Percentiles rank a stretch among this genome's conserved stretches.
These are phyloP conservation scores for Cladosporium oxysporum DNA, from an alignment of 2,329 filamentous ascomycete species.

Conservation along the genomic window DNA sequence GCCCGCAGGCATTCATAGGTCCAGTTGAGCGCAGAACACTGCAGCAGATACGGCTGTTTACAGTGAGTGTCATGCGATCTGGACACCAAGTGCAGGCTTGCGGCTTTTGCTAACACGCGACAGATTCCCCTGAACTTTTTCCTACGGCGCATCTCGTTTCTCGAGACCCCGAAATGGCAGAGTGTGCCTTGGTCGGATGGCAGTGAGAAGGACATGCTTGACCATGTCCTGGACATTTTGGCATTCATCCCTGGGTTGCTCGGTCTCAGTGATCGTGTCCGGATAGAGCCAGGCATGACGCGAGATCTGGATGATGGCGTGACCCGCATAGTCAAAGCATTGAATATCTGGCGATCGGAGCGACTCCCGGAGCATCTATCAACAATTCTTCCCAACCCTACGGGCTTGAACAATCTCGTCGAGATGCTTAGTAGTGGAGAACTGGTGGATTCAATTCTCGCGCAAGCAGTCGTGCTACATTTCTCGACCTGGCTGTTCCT, in stretches of 20 bases:
- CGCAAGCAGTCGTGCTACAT: constrained; percentile 4
- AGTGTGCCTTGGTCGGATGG: background rate
- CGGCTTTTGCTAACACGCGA: background rate
- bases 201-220: background rate
- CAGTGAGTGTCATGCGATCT: background rate
- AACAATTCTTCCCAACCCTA: background rate
- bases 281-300: background rate
- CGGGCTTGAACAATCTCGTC: background rate
- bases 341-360: background rate
- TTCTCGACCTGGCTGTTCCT: constrained; percentile 10
- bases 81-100: background rate
- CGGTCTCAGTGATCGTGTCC: background rate
- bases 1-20: background rate
- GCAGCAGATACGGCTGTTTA: background rate
- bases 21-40: background rate
- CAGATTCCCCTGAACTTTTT: background rate
- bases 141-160: background rate
- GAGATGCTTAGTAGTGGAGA: background rate
- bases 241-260: constrained; percentile 3
- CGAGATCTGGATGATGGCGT: background rate
- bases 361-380: background rate
- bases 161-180: background rate
- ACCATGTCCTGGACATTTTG: background rate
- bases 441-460: background rate
- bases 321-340: background rate